phyloP scores from a whole-genome alignment of 2,329 filamentous ascomycete species.

The Pseudogymnoascus sp. region DNA sequence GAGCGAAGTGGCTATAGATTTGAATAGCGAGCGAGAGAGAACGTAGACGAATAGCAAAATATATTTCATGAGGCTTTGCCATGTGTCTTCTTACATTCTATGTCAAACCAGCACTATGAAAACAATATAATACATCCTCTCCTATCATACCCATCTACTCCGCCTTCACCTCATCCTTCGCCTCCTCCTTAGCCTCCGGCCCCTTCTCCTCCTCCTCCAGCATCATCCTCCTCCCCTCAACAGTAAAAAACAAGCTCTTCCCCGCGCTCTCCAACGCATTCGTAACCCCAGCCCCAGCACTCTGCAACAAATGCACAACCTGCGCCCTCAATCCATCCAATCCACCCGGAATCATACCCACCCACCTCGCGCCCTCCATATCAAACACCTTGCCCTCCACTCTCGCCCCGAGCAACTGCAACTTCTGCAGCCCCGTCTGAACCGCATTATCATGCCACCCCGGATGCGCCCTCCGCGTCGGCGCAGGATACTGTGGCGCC shows the following conservation, averaged over 20 bases:
- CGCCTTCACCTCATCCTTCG: conserved; percentile 17
- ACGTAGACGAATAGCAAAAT: conserved; percentile 1
- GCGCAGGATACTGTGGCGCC: conserved; percentile 65
- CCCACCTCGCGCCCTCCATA: conserved; percentile 47
- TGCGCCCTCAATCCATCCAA: conserved; percentile 73
- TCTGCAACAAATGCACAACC: conserved; percentile 72
- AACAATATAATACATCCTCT: conserved; percentile 10
- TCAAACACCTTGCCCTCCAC: conserved; percentile 59
- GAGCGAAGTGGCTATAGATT: not conserved
- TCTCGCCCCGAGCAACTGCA: conserved; percentile 77
- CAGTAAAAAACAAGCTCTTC: conserved; percentile 76
- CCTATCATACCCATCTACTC: conserved; percentile 12
- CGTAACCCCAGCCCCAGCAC: conserved; percentile 68
- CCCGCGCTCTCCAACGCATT: conserved; percentile 69
- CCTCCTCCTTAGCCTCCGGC: conserved; percentile 9
- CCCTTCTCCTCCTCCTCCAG: conserved; percentile 60
- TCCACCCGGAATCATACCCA: conserved; percentile 71
- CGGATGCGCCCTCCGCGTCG: conserved; percentile 65
- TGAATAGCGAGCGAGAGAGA: not conserved
- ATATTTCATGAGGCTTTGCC: conserved; percentile 3
- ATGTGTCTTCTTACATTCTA: conserved; percentile 4
- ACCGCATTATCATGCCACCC: conserved; percentile 73
- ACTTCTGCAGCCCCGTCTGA: conserved; percentile 75
- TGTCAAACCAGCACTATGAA: conserved; percentile 4
- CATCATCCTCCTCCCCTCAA: conserved; percentile 74